Evolutionary conservation across 139 green algal genomes (phyloP).

Genomic region (Coelastrella sp.): DNA sequence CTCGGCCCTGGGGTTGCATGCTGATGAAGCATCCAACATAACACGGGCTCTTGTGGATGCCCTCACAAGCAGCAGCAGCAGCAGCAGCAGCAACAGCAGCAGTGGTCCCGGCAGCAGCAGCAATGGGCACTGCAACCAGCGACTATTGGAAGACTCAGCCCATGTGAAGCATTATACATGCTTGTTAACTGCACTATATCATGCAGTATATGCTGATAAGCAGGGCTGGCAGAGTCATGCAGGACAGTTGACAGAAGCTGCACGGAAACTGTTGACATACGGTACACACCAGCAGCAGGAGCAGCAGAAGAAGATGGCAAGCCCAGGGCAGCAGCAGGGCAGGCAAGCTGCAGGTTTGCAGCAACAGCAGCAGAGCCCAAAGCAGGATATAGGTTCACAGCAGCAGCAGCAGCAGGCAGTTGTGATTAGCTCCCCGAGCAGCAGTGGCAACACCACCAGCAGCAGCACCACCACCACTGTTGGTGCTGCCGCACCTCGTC

Average conservation of each 20-base stretch:
- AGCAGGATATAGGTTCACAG: not conserved
- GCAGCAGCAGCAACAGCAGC: not conserved
- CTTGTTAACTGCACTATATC: conserved; percentile 41
- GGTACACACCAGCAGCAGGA: conserved; percentile 26
- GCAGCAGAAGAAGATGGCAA: not conserved
- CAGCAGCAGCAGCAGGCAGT: not conserved
- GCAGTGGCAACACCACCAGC: not conserved
- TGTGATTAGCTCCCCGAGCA: too few species aligned
- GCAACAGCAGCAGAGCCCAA: not conserved
- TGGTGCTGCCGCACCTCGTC: too few species aligned
- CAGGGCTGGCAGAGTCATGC: conserved; percentile 47
- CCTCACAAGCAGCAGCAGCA: conserved; percentile 11
- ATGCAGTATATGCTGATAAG: conserved; percentile 33
- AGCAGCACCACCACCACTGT: not conserved
- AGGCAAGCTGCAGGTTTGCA: not conserved
- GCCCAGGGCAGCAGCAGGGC: too few species aligned
- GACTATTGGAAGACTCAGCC: conserved; percentile 42
- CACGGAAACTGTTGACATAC: conserved; percentile 53
- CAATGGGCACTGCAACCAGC: not conserved
- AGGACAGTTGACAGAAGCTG: conserved; percentile 51
- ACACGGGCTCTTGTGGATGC: conserved; percentile 1
- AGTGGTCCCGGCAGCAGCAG: not conserved
- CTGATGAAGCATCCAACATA: not conserved
- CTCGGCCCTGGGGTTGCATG: not conserved
- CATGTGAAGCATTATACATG: conserved; percentile 51